Evolutionary conservation across 225 moss, liverwort and hornwort species (phyloP), one percentile per base, ranked within the genome.

Genomic region (Bryum argenteum): DNA sequence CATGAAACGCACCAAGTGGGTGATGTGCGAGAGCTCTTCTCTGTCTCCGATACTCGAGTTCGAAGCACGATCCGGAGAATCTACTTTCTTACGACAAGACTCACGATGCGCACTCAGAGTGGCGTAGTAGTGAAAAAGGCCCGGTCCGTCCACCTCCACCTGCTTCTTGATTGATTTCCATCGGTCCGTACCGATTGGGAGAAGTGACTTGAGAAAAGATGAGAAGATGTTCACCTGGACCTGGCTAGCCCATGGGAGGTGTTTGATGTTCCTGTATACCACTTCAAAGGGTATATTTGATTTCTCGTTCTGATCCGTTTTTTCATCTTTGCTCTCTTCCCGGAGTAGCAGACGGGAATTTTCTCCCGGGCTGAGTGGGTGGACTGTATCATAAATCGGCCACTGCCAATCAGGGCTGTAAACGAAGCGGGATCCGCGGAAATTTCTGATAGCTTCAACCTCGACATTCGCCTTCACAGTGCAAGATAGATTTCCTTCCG

Each of bases 321-420:
- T 38, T 48, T 60, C 50, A 21, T 54, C 42, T 13, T 41, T 12
- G 5, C 5, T 40, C 53, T 24, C 19, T 52, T 8, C 9, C 18
- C 63, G 53, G 1, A 54, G 10, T 54, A 41, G 10, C 6, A 60
- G 10, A 14, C 0, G 50, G 0, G 13, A 17, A 13, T 1, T n/a
- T n/a, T n/a, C n/a, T n/a, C n/a, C n/a, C n/a, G n/a, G 0, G 0
- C 10, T 0, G 0, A 10, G 0, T 15, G 0, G 0, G 26, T 69
- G 23, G 54, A 17, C 6, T 37, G 19, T 61, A 21, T 75, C 75
- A 75, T 54, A 75, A 24, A 75, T 33, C 42, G 61, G 75, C 75
- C 75, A 75, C 53, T 61, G 14, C 75, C 75, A 75, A 2, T 51
- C 33, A 28, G 61, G 0, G 13, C 14, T 54, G 19, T 2, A 4